phyloP scores from a whole-genome alignment of 2,329 filamentous ascomycete species.

The Diaporthe humulicola region DNA sequence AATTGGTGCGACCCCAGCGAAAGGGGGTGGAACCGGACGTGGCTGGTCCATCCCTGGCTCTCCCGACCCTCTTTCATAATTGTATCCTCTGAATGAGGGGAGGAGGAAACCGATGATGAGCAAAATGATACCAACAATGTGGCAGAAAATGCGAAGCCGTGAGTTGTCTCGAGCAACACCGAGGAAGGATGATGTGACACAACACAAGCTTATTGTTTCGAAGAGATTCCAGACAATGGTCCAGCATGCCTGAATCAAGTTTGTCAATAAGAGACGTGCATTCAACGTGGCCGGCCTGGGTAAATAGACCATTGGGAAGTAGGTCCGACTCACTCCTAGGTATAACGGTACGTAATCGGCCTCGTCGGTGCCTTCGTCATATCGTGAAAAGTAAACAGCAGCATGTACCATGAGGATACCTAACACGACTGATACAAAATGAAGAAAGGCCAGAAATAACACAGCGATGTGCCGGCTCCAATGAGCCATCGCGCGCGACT shows the following conservation, averaged over 20 bases:
- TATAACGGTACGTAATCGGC: not conserved
- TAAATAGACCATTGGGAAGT: not conserved
- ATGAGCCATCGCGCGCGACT: not conserved
- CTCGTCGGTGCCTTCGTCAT: not conserved
- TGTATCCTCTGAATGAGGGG: not conserved
- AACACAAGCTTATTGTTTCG: not conserved
- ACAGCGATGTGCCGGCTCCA: not conserved
- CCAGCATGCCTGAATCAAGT: not conserved
- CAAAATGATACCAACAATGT: not conserved
- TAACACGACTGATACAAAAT: not conserved
- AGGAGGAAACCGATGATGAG: not conserved
- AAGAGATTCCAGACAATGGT: not conserved
- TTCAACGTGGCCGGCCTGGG: not conserved
- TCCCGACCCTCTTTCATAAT: not conserved
- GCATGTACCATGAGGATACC: not conserved
- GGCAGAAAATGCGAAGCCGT: not conserved
- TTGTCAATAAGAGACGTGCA: not conserved
- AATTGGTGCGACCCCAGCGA: not conserved
- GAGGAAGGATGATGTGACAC: not conserved
- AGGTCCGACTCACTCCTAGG: not conserved
- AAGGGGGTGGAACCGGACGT: not conserved
- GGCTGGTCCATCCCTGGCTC: not conserved
- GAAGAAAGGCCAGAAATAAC: not conserved
- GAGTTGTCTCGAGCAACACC: not conserved
- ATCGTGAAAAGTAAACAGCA: not conserved